phyloP scores from a whole-genome alignment of 108 stramenopile species.

The Skeletonema grethae region DNA sequence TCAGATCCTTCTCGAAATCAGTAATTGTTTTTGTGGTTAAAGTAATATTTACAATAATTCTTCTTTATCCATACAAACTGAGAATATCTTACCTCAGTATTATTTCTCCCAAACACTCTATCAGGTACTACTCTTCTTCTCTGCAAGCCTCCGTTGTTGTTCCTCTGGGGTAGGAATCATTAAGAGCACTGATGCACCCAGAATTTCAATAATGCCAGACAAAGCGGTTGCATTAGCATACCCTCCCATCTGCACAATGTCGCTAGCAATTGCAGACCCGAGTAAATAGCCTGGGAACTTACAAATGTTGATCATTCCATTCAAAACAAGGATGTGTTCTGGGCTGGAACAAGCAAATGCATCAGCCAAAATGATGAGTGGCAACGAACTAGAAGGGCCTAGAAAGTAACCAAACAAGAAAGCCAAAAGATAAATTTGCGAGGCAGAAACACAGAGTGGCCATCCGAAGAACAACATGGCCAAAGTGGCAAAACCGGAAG shows the following conservation, averaged over 20 bases:
- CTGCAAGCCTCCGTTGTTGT: not conserved
- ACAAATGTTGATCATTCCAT: not conserved
- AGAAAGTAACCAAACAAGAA: conserved; percentile 15
- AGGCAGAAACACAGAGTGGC: not conserved
- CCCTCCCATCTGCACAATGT: not conserved
- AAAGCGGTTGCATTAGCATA: not conserved
- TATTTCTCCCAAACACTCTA: not conserved
- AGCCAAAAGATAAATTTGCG: not conserved
- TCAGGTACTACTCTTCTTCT: not conserved
- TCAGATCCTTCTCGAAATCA: too few species aligned
- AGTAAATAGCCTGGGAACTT: not conserved
- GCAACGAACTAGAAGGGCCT: conserved; percentile 14
- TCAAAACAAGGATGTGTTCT: not conserved
- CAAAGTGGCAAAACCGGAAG: not conserved
- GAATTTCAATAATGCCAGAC: not conserved
- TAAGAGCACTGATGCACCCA: not conserved
- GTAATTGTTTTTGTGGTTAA: not conserved
- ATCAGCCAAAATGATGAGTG: conserved; percentile 15
- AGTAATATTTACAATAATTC: not conserved
- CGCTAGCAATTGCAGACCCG: not conserved
- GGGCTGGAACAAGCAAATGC: not conserved
- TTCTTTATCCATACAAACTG: not conserved
- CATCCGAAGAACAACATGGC: conserved; percentile 6
- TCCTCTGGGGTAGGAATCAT: conserved; percentile 10
- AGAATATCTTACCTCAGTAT: not conserved